Conservation (phyloP, 2,329 filamentous ascomycete species). For the Sphaerulina populicola region DNA sequence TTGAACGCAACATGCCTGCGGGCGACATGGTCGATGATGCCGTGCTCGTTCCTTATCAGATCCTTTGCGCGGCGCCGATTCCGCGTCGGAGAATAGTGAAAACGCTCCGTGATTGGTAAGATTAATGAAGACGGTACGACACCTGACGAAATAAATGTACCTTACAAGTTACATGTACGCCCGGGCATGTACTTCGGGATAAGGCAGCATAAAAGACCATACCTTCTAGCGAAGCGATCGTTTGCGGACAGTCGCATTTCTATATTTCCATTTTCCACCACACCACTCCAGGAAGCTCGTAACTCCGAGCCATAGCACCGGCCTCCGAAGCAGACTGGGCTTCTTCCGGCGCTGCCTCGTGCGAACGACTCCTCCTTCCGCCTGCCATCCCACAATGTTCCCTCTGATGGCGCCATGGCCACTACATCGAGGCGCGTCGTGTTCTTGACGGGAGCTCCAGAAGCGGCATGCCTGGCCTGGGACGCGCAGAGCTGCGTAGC, state of each 20-base stretch:
- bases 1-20: conserved; percentile 14
- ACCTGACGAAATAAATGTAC: too few relatives aligned
- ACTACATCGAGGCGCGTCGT: conserved; percentile 29
- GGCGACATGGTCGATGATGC: background rate
- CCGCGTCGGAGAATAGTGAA: background rate
- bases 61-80: background rate
- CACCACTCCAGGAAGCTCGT: too few relatives aligned
- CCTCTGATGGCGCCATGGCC: background rate
- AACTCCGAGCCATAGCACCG: too few relatives aligned
- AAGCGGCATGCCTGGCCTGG: conserved; percentile 48
- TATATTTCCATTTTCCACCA: too few relatives aligned
- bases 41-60: conserved; percentile 3
- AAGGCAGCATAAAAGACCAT: too few relatives aligned
- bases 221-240: too few relatives aligned
- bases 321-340: too few relatives aligned
- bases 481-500: conserved; percentile 31
- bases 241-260: too few relatives aligned
- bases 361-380: background rate
- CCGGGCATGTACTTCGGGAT: too few relatives aligned
- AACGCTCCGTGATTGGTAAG: too few relatives aligned
- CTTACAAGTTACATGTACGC: too few relatives aligned
- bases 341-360: background rate
- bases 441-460: conserved; percentile 56
- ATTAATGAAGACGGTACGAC: too few relatives aligned
- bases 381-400: background rate